Conservation (phyloP, 2,329 filamentous ascomycete species). For the Fusarium sp. region DNA sequence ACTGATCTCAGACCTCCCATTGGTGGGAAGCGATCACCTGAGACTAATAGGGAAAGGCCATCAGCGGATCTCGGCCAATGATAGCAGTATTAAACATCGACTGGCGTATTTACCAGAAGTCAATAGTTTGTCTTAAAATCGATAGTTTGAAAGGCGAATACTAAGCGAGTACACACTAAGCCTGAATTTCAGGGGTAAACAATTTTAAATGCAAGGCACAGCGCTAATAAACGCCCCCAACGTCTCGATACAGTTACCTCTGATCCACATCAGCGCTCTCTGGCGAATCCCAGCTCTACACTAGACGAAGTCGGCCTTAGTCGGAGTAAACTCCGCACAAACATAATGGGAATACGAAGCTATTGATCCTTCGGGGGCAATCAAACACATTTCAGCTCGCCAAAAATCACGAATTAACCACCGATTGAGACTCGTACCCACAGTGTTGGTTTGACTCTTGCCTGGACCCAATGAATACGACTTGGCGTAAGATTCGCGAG, state of each 20-base stretch:
- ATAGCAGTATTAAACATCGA: too few species aligned
- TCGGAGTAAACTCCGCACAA: not conserved
- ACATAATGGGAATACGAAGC: too few species aligned
- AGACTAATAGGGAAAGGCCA: too few species aligned
- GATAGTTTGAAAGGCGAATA: not conserved
- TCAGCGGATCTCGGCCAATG: too few species aligned
- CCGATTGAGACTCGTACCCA: not conserved
- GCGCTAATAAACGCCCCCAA: not conserved
- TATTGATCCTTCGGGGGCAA: conserved; percentile 16
- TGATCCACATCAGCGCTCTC: not conserved
- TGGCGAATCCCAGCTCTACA: not conserved
- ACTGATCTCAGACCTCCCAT: too few species aligned
- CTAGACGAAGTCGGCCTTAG: not conserved
- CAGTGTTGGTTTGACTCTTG: not conserved
- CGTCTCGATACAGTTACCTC: not conserved
- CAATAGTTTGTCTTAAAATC: not conserved
- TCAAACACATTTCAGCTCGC: not conserved
- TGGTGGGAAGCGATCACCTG: too few species aligned
- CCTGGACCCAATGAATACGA: not conserved
- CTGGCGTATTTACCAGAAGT: not conserved
- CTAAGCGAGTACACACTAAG: not conserved
- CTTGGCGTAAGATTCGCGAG: not conserved
- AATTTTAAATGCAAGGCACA: conserved; percentile 1
- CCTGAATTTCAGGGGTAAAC: not conserved
- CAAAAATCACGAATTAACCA: not conserved